A percentile compares a stretch with the other conserved stretches of the same genome.
Evolutionary conservation across 2,329 filamentous ascomycete species (phyloP).

Genomic region (Lizonia empirigonia): DNA sequence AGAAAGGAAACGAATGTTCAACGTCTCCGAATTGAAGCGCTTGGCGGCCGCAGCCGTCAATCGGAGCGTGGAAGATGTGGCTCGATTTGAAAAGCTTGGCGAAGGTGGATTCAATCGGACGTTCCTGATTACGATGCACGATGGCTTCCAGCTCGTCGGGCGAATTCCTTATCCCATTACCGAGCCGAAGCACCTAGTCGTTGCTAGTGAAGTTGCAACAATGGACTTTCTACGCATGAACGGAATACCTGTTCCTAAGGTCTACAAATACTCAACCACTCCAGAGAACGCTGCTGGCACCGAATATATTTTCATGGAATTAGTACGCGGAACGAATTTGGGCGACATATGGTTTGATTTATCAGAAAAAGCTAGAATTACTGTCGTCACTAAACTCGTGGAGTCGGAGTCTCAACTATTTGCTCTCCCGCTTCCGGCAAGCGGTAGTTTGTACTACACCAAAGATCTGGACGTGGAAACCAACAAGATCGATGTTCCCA

Average conservation of each 20-base stretch:
- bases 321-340: constrained; percentile 41
- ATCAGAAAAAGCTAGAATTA: constrained; percentile 27
- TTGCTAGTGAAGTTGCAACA: constrained; percentile 50
- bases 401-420: constrained; percentile 38
- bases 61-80: constrained; percentile 26
- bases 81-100: constrained; percentile 30
- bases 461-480: constrained; percentile 19
- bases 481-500: constrained; percentile 23
- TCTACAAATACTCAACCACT: constrained; percentile 44
- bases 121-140: constrained; percentile 32
- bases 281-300: constrained; percentile 46
- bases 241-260: constrained; percentile 45
- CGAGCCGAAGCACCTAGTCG: constrained; percentile 31
- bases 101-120: constrained; percentile 36
- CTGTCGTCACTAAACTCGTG: constrained; percentile 34
- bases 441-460: constrained; percentile 41
- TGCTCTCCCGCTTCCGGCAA: constrained; percentile 36
- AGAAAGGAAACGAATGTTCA: constrained; percentile 28
- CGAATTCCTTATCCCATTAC: constrained; percentile 33
- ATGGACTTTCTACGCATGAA: constrained; percentile 42
- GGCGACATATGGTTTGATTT: constrained; percentile 43
- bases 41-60: constrained; percentile 36
- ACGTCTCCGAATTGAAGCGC: constrained; percentile 30
- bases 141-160: constrained; percentile 34
- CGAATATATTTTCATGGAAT: constrained; percentile 50